Evolutionary conservation across 2,329 filamentous ascomycete genomes (phyloP).

Genomic region (Apiospora pterosperma): DNA sequence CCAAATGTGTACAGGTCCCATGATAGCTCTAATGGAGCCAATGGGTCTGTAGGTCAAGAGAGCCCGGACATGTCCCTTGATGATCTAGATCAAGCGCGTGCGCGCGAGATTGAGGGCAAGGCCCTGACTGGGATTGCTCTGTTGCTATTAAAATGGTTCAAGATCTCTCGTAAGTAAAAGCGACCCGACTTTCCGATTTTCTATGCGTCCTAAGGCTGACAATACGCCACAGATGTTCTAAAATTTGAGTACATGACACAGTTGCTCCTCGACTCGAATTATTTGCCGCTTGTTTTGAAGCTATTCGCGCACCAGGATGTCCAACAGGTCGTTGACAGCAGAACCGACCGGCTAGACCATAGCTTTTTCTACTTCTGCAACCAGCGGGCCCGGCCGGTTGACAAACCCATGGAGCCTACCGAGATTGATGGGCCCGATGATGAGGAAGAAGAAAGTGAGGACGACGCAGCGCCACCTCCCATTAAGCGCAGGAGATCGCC

Average conservation of each 20-base stretch:
- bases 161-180: conserved; percentile 75
- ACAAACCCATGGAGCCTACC: conserved; percentile 23
- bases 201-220: neutral
- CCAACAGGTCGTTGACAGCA: conserved; percentile 83
- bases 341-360: conserved; percentile 76
- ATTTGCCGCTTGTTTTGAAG: conserved; percentile 87
- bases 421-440: conserved; percentile 35
- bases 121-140: conserved; percentile 87
- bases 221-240: conserved; percentile 63
- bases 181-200: neutral
- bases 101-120: conserved; percentile 84
- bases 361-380: conserved; percentile 94
- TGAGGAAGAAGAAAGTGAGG: conserved; percentile 57
- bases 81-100: conserved; percentile 77
- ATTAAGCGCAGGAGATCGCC: conserved; percentile 60
- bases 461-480: conserved; percentile 81
- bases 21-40: conserved; percentile 26
- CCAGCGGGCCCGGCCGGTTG: conserved; percentile 25
- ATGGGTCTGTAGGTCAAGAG: conserved; percentile 31
- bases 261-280: conserved; percentile 90
- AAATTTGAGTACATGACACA: conserved; percentile 97
- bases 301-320: conserved; percentile 93
- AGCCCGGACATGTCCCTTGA: conserved; percentile 57
- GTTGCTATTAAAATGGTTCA: conserved; percentile 93
- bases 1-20: conserved; percentile 27